phyloP scores from a whole-genome alignment of 345 rosid species.

The Salix arbutifolia region DNA sequence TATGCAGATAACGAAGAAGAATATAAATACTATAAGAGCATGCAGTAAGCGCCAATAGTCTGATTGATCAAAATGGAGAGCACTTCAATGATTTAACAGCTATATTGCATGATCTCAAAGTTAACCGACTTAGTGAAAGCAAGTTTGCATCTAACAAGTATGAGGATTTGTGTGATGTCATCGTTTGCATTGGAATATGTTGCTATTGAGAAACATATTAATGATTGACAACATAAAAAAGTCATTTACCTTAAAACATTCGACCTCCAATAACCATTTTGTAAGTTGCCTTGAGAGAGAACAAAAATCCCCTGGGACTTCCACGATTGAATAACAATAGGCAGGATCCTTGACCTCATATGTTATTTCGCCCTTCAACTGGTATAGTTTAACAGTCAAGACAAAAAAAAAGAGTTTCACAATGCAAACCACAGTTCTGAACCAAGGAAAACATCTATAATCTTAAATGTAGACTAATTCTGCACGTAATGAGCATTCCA shows the following conservation, averaged over 20 bases:
- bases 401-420: slow-evolving; percentile 8
- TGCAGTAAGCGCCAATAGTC: not conserved
- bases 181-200: not conserved
- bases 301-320: slow-evolving; percentile 59
- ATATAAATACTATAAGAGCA: not conserved
- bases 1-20: slow-evolving; percentile 1
- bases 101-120: not conserved
- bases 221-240: slow-evolving; percentile 13
- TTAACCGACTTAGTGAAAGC: not conserved
- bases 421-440: not conserved
- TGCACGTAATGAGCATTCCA: not conserved
- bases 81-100: not conserved
- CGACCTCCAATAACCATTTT: slow-evolving; percentile 77
- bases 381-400: slow-evolving; percentile 23
- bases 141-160: not conserved
- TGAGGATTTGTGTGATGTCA: not conserved
- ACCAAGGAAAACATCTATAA: not conserved
- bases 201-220: slow-evolving; percentile 2
- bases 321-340: slow-evolving; percentile 56
- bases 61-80: not conserved
- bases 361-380: slow-evolving; percentile 82
- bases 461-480: not conserved
- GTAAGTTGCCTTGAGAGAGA: slow-evolving; percentile 58
- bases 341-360: slow-evolving; percentile 78
- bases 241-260: slow-evolving; percentile 61